phyloP scores from a whole-genome alignment of 202 grass and related monocot genomes.

The Dendrocalamus latiflorus region DNA sequence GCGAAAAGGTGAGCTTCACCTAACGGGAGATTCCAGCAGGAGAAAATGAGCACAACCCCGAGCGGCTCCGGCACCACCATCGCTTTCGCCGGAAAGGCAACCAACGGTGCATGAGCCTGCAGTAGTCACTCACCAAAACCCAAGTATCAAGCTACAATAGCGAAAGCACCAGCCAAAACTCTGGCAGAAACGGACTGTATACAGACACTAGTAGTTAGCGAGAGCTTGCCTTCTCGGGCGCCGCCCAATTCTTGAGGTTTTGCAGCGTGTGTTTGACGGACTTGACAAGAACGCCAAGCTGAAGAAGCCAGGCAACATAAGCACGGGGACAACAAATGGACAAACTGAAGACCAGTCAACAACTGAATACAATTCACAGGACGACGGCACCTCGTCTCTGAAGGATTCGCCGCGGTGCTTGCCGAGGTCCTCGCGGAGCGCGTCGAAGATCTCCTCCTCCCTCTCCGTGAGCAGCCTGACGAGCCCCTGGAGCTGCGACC shows the following conservation, averaged over 20 bases:
- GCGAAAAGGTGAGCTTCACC: conserved; percentile 16
- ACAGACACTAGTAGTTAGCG: background rate
- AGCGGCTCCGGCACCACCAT: conserved; percentile 68
- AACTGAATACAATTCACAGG: too few relatives aligned
- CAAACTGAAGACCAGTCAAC: too few relatives aligned
- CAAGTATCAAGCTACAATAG: too few relatives aligned
- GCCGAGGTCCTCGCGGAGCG: conserved; percentile 50
- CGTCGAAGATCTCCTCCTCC: conserved; percentile 52
- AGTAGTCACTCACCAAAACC: background rate
- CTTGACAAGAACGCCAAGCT: too few relatives aligned
- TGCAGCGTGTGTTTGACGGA: too few relatives aligned
- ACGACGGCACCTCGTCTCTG: too few relatives aligned
- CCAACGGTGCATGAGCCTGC: conserved; percentile 44
- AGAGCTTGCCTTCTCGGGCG: conserved; percentile 44
- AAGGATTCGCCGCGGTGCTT: conserved; percentile 54
- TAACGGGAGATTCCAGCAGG: conserved; percentile 79
- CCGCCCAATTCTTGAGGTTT: conserved; percentile 50
- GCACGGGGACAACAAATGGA: too few relatives aligned
- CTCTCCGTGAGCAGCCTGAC: conserved; percentile 41
- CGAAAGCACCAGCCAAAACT: background rate
- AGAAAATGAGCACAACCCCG: conserved; percentile 69
- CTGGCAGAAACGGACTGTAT: background rate
- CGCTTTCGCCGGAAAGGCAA: conserved; percentile 58
- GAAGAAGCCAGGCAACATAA: too few relatives aligned
- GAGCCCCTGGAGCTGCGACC: conserved; percentile 50